Evolutionary conservation across 1,139 yeast species (phyloP).

Genomic region (Eremothecium gossypii): DNA sequence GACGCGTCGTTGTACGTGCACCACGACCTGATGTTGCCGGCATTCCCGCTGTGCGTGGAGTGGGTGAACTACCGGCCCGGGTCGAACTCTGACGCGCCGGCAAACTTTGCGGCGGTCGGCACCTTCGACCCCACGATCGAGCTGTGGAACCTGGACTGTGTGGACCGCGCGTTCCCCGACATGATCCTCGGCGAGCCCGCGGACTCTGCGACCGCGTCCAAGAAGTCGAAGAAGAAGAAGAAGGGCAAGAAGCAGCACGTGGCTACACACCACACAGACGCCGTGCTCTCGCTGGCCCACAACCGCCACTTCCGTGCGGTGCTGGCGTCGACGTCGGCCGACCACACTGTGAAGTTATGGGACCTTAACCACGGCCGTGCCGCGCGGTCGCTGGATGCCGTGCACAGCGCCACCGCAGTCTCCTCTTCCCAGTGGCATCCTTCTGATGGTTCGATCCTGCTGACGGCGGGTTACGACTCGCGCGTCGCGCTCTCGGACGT

Average conservation of each 20-base stretch:
- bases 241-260: conserved; percentile 47
- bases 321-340: conserved; percentile 92
- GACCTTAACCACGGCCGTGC: conserved; percentile 69
- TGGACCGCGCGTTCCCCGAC: conserved; percentile 93
- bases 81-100: conserved; percentile 38
- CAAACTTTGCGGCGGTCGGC: conserved; percentile 93
- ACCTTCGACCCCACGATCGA: conserved; percentile 97
- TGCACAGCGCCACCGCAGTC: conserved; percentile 55
- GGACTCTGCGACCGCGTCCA: conserved; percentile 37
- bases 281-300: conserved; percentile 79
- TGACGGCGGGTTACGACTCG: conserved; percentile 91
- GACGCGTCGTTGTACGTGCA: conserved; percentile 80
- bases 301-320: conserved; percentile 76
- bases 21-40: conserved; percentile 94
- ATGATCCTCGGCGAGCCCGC: conserved; percentile 77
- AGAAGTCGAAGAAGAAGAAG: conserved; percentile 40
- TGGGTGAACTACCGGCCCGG: conserved; percentile 78
- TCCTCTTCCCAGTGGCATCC: conserved; percentile 85
- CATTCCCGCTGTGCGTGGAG: conserved; percentile 93
- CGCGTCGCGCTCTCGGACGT: conserved; percentile 75
- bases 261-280: conserved; percentile 84
- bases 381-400: conserved; percentile 53
- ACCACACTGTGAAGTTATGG: conserved; percentile 91
- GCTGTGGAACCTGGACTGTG: conserved; percentile 87
- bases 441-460: conserved; percentile 60